A percentile compares a stretch with the other conserved stretches of the same genome.
Evolutionary conservation across 805 yeast genomes (phyloP).

Genomic region (Suhomyces pyralidae): DNA sequence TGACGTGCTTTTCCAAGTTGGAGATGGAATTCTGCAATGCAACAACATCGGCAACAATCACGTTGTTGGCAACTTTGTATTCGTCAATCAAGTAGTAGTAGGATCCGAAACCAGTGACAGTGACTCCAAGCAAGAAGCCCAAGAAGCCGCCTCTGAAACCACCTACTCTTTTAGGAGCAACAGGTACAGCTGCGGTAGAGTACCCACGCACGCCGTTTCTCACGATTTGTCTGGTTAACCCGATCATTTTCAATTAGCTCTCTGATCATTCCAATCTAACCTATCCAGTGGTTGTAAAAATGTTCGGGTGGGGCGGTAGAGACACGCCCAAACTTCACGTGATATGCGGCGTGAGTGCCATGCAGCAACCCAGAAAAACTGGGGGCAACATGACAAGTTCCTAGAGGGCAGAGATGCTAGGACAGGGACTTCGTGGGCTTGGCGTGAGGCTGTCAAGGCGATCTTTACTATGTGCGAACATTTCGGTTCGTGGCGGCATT

Average conservation of each 20-base stretch:
- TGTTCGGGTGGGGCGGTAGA: neutral
- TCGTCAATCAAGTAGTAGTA: constrained; percentile 78
- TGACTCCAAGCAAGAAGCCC: constrained; percentile 77
- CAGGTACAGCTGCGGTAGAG: constrained; percentile 21
- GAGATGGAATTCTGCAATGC: constrained; percentile 65
- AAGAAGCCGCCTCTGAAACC: constrained; percentile 52
- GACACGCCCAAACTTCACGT: neutral
- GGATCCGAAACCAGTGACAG: constrained; percentile 69
- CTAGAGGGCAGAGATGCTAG: neutral
- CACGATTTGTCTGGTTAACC: constrained; percentile 18
- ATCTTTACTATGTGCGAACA: neutral
- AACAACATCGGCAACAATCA: constrained; percentile 71
- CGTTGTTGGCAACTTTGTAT: constrained; percentile 68
- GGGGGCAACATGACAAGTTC: neutral
- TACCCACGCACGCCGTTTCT: constrained; percentile 22
- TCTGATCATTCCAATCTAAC: neutral
- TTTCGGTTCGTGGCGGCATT: neutral
- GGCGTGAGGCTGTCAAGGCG: neutral
- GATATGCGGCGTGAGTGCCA: neutral
- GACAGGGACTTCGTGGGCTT: neutral
- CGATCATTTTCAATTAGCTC: constrained; percentile 9
- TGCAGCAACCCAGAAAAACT: neutral
- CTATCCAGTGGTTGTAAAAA: neutral
- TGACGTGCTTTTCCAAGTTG: constrained; percentile 66
- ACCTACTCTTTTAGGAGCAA: constrained; percentile 34